A percentile compares a stretch with the other conserved stretches of the same genome.
Conservation (phyloP, 2,329 filamentous ascomycete genomes). For the Chalara sp. region DNA sequence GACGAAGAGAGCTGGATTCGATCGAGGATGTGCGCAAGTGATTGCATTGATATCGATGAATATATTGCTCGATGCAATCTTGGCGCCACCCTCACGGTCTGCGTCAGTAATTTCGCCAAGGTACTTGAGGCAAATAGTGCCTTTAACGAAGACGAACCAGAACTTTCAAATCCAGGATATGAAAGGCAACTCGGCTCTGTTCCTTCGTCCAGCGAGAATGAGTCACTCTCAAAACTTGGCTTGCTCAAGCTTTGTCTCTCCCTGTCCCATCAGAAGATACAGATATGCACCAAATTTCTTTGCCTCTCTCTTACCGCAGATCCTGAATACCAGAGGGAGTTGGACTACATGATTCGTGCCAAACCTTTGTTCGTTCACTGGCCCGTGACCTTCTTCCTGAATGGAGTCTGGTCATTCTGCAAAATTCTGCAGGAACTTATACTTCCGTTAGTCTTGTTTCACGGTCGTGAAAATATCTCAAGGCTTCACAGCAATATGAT, state of each 20-base stretch:
- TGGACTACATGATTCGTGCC: slow-evolving; percentile 26
- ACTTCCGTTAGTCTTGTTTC: slow-evolving; percentile 15
- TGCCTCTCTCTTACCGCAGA: slow-evolving; percentile 36
- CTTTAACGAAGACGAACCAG: neutral
- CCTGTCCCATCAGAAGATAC: neutral
- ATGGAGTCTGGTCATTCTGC: slow-evolving; percentile 9
- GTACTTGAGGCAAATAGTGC: slow-evolving; percentile 1
- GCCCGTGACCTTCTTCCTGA: slow-evolving; percentile 33
- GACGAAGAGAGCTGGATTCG: slow-evolving; percentile 31
- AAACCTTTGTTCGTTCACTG: slow-evolving; percentile 2
- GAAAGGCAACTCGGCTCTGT: neutral
- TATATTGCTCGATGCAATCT: slow-evolving; percentile 42
- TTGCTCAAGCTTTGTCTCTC: neutral
- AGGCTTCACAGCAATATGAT: slow-evolving; percentile 26
- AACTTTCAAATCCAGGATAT: slow-evolving; percentile 3
- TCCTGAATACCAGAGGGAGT: slow-evolving; percentile 37
- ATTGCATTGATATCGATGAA: slow-evolving; percentile 27
- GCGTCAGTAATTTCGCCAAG: slow-evolving; percentile 3
- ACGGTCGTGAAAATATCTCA: slow-evolving; percentile 34
- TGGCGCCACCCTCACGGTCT: slow-evolving; percentile 36
- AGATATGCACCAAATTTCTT: slow-evolving; percentile 34
- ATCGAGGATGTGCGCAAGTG: slow-evolving; percentile 2
- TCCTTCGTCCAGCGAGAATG: neutral
- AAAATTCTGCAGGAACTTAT: slow-evolving; percentile 9
- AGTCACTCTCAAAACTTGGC: neutral